Evolutionary conservation across 1,284 basidiomycete genomes (phyloP), one percentile per base, ranked within the genome.

Genomic region (Malassezia pachydermatis): DNA sequence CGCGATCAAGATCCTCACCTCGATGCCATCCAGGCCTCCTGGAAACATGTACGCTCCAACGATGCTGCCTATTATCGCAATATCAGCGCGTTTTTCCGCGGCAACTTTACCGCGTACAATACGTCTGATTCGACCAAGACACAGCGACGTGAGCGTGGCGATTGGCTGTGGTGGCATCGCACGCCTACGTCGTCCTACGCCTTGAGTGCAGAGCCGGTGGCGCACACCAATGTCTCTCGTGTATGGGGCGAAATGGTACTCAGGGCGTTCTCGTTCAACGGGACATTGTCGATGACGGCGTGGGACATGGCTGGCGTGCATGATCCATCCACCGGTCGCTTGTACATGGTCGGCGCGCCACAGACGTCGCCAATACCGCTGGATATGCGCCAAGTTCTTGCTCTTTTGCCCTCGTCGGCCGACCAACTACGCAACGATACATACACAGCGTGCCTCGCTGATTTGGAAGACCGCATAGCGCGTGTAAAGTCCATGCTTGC

Each of bases 81-180:
- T 25, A 23, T 46, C 24, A 46, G 39, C 19, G 43, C 48, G 5
- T 51, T 45, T 16, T 54, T 45, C 19, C 8, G 20, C 9, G 52
- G 52, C 16, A 32, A 38, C 10, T 34, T 41, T 7, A 6, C 37
- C 3, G 28, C n/a, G 29, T 14, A 44, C 25, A 36, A 41, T n/a
- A 17, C 13, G 9, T 25, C 22, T 7, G 22, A 36, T 24, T 8
- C 22, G 7, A 5, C 16, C 36, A 11, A 16, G 25, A 24, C 33
- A 16, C 25, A 45, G 17, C 10, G 14, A 17, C 44, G n/a, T 8
- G 35, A 38, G 17, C 42, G 49, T 13, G 49, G 49, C 14, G 22
- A n/a, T n/a, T n/a, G 29, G 4, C 33, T 22, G 13, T 51, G 49
- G 49, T 35, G 40, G 23, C 4, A 11, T 11, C n/a, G n/a, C n/a